Percentiles rank a stretch among this genome's conserved stretches.
phyloP scores from a whole-genome alignment of 176 grass and related monocot genomes.

The Puccinellia tenuiflora region DNA sequence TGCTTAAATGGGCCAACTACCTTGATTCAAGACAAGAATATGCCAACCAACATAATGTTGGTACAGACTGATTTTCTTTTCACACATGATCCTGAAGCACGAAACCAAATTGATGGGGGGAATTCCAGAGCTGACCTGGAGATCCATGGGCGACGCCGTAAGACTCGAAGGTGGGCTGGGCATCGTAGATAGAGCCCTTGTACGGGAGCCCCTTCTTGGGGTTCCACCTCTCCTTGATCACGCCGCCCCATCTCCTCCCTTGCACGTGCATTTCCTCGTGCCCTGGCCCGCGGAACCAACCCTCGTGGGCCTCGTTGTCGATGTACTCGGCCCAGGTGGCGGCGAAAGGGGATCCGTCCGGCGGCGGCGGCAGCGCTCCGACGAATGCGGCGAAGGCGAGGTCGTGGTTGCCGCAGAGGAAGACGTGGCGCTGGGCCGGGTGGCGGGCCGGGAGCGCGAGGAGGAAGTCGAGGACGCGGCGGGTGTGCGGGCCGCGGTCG shows the following conservation, averaged over 20 bases:
- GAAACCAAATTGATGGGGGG: not conserved
- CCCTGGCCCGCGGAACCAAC: conserved; percentile 69
- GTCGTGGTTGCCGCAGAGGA: conserved; percentile 97
- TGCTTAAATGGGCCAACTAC: not conserved
- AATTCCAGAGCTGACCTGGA: conserved; percentile 33
- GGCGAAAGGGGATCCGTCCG: conserved; percentile 52
- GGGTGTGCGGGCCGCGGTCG: conserved; percentile 69
- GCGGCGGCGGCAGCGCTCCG: conserved; percentile 60
- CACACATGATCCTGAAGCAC: not conserved
- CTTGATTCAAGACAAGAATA: not conserved
- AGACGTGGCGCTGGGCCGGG: conserved; percentile 74
- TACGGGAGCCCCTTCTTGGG: conserved; percentile 51
- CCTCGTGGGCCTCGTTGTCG: conserved; percentile 61
- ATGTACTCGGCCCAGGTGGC: conserved; percentile 76
- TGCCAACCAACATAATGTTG: not conserved
- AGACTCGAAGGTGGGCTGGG: conserved; percentile 76
- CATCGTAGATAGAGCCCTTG: conserved; percentile 81
- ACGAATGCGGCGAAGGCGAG: conserved; percentile 86
- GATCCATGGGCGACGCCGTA: conserved; percentile 82
- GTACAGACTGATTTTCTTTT: not conserved
- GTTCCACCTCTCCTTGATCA: conserved; percentile 56
- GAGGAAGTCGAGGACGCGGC: conserved; percentile 66
- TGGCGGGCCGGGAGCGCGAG: conserved; percentile 47
- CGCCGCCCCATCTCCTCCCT: conserved; percentile 74
- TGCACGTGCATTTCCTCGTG: conserved; percentile 79